Evolutionary conservation across 257 asterid species (phyloP), one percentile per base, ranked within the genome.

Genomic region (Buddleja alternifolia): DNA sequence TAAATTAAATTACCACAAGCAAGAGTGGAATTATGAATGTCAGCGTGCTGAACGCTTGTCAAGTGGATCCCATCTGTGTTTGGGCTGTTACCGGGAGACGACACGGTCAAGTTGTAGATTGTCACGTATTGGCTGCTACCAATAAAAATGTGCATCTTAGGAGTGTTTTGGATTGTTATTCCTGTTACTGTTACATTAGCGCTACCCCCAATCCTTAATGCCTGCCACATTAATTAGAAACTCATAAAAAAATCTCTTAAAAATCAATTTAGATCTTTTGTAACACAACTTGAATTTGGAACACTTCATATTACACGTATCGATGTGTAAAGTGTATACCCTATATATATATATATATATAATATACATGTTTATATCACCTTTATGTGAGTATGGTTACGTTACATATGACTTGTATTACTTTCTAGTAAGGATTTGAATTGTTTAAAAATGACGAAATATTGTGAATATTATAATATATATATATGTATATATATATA

Each of bases 21-120:
- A 12, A 78, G 17, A 60, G 54, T 78, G 14, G 42, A 10, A 21
- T 73, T 16, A 16, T 46, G 39, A 42, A 78, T 69, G 0, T 15
- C 17, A 6, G 39, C 74, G 17, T 78, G 62, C 9, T 64, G 74
- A 48, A 29, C 61, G 8, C 8, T 10, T 34, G 81, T 14, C 32
- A 77, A 1, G 53, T 77, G 77, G 29, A 77, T 73, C 20, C 82
- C 73, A 3, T 73, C 79, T 0, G 79, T 73, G 24, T 73, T 78
- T 1, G 79, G 76, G 19, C 82, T 78, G 3, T 78, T 21, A 7
- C 8, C 66, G 0, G 82, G 78, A 47, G 82, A 72, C 4, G 39
- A 20, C 0, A 36, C 14, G 0, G 36, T 55, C 14, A 77, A 48
- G 37, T 47, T 11, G 65, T 24, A 41, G 1, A 77, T 12, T 0